Evolutionary conservation across 148 eudicot genomes (phyloP).

Genomic region (Rheum nobile): DNA sequence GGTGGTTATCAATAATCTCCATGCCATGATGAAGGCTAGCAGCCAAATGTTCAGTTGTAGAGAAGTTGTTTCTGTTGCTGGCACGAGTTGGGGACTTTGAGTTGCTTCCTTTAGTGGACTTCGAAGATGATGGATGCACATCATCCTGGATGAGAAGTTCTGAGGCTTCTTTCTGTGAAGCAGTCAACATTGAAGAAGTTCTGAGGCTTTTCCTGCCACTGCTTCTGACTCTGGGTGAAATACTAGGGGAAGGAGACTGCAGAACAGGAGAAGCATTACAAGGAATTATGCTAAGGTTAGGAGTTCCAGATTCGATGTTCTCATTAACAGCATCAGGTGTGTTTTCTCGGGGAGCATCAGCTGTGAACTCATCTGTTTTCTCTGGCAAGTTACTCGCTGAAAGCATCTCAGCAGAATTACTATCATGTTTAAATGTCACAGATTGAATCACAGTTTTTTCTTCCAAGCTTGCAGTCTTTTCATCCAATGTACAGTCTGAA

Average conservation of each 20-base stretch:
- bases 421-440: slow-evolving; percentile 6
- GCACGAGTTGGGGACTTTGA: slow-evolving; percentile 24
- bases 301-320: slow-evolving; percentile 18
- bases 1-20: slow-evolving; percentile 53
- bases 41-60: slow-evolving; percentile 53
- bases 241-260: slow-evolving; percentile 66
- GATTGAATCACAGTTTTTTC: neutral
- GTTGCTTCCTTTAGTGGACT: slow-evolving; percentile 29
- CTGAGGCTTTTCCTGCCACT: slow-evolving; percentile 71
- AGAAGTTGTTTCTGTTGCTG: slow-evolving; percentile 24
- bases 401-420: slow-evolving; percentile 8
- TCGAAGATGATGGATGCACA: slow-evolving; percentile 24
- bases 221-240: slow-evolving; percentile 54
- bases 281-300: slow-evolving; percentile 25
- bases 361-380: slow-evolving; percentile 10
- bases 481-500: neutral
- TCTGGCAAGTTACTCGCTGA: slow-evolving; percentile 10
- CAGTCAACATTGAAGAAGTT: slow-evolving; percentile 46
- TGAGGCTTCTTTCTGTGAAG: slow-evolving; percentile 30
- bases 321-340: neutral
- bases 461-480: neutral
- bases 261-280: slow-evolving; percentile 44
- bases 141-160: slow-evolving; percentile 13
- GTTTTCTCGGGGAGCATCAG: slow-evolving; percentile 7
- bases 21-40: slow-evolving; percentile 85